A percentile compares a stretch with the other conserved stretches of the same genome.
Conservation (phyloP, 2,329 filamentous ascomycete species). For the Ophiosphaerella herpotricha region DNA sequence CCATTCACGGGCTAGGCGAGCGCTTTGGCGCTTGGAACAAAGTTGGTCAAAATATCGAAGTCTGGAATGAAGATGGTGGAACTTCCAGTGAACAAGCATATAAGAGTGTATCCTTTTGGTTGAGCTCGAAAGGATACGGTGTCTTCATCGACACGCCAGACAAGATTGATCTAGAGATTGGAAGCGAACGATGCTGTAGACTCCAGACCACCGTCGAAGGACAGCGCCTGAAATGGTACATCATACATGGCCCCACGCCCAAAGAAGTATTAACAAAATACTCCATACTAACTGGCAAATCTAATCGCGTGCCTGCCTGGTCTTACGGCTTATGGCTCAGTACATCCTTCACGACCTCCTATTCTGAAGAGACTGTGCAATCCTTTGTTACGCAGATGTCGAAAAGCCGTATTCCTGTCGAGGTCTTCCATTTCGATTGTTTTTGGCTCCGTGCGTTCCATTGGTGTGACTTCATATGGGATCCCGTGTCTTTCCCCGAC, state of each 20-base stretch:
- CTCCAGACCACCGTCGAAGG: slow-evolving; percentile 72
- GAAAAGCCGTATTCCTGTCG: slow-evolving; percentile 66
- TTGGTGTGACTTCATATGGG: slow-evolving; percentile 77
- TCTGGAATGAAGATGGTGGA: slow-evolving; percentile 67
- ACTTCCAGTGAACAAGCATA: slow-evolving; percentile 73
- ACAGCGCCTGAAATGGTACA: slow-evolving; percentile 72
- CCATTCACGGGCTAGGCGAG: slow-evolving; percentile 75
- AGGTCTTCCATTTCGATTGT: slow-evolving; percentile 77
- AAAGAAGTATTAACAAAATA: slow-evolving; percentile 74
- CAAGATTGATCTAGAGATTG: slow-evolving; percentile 72
- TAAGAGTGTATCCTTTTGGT: slow-evolving; percentile 73
- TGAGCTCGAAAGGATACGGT: slow-evolving; percentile 75
- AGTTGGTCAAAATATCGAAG: slow-evolving; percentile 69
- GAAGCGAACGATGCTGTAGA: slow-evolving; percentile 72
- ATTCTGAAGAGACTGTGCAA: slow-evolving; percentile 70
- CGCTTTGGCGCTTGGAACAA: slow-evolving; percentile 78
- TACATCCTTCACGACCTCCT: slow-evolving; percentile 75
- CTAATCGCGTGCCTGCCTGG: slow-evolving; percentile 70
- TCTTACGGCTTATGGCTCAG: slow-evolving; percentile 78
- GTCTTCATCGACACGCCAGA: slow-evolving; percentile 75
- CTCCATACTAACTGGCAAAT: slow-evolving; percentile 67
- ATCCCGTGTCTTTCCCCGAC: slow-evolving; percentile 70
- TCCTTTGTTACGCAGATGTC: slow-evolving; percentile 72
- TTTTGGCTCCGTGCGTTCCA: slow-evolving; percentile 79
- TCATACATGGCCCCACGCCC: slow-evolving; percentile 72